Conservation (phyloP, 2,329 filamentous ascomycete genomes). For the Pseudogymnoascus sp. region DNA sequence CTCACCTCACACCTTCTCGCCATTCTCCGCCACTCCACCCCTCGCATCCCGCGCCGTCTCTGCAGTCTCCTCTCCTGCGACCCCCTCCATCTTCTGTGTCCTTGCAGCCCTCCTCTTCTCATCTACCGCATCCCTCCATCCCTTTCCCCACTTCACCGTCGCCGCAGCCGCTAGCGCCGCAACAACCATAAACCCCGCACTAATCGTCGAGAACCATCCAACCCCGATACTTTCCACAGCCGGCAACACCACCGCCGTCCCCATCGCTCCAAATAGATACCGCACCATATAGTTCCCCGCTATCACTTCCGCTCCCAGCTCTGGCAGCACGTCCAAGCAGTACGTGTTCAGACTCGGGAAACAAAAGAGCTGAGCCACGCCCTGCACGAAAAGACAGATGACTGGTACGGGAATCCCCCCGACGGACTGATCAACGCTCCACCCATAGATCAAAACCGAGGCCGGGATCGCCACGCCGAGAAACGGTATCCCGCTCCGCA, state of each 20-base stretch:
- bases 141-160: slow-evolving; percentile 23
- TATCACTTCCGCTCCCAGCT: slow-evolving; percentile 61
- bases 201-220: slow-evolving; percentile 72
- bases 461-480: slow-evolving; percentile 49
- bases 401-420: slow-evolving; percentile 54
- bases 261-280: slow-evolving; percentile 65
- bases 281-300: slow-evolving; percentile 73
- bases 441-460: slow-evolving; percentile 62
- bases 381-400: slow-evolving; percentile 65
- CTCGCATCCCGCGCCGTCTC: neutral
- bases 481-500: slow-evolving; percentile 50
- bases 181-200: slow-evolving; percentile 45
- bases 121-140: slow-evolving; percentile 42
- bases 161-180: slow-evolving; percentile 19
- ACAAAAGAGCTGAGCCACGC: slow-evolving; percentile 64
- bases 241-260: slow-evolving; percentile 63
- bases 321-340: slow-evolving; percentile 73
- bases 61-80: neutral
- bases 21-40: neutral
- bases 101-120: slow-evolving; percentile 35
- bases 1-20: neutral
- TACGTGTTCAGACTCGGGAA: slow-evolving; percentile 72
- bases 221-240: slow-evolving; percentile 67
- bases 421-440: slow-evolving; percentile 42
- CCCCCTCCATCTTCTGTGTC: slow-evolving; percentile 17